Base-by-base conservation (phyloP, 805 yeast genomes). In the Kodamaea leandrae region DNA sequence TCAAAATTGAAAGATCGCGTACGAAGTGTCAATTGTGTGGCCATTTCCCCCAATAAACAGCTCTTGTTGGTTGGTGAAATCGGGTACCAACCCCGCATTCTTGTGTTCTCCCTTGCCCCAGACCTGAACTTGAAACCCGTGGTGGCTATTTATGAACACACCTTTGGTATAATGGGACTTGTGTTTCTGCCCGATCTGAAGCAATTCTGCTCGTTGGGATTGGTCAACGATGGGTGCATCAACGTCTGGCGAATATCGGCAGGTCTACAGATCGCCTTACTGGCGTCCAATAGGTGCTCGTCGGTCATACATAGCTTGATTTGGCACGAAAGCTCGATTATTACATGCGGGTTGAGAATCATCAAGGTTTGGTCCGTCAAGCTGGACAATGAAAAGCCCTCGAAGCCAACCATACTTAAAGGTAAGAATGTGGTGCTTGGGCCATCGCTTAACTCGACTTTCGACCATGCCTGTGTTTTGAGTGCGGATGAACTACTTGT, bases 51-150 rank as follows among this genome's bases (percentile, higher is more conserved):
- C 0, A 75, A 77, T 52, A 69, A 65, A 27, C 66, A 59, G 33
- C 49, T 77, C 4, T 55, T 84, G 18, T 88, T 88, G 0, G 77
- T 82, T 12, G 91, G 91, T 2, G 91, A 84, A 53, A 57, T 72
- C 0, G 90, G 90, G 0, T 80, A 80, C 46, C 78, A 73, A 47
- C 91, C 91, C 1, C 64, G 89, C 14, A 69, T 84, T 2, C 58
- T 82, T 15, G 49, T 83, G 10, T 83, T 72, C 51, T 79, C 86
- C 2, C 58, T 80, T 12, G 80, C 82, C 0, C 65, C 72, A 12
- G 71, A 71, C 45, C 67, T 78, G 35, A 52, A 64, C 9, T 52
- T 61, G 4, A 58, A 53, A n/a, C 86, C 87, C 1, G 56, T 80
- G 5, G 74, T 76, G 6, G 63, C 73, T 12, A 71, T 81, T 1